Evolutionary conservation across 768 basidiomycete species (phyloP), one percentile per base, ranked within the genome.

Genomic region (Boletus subparvulus): DNA sequence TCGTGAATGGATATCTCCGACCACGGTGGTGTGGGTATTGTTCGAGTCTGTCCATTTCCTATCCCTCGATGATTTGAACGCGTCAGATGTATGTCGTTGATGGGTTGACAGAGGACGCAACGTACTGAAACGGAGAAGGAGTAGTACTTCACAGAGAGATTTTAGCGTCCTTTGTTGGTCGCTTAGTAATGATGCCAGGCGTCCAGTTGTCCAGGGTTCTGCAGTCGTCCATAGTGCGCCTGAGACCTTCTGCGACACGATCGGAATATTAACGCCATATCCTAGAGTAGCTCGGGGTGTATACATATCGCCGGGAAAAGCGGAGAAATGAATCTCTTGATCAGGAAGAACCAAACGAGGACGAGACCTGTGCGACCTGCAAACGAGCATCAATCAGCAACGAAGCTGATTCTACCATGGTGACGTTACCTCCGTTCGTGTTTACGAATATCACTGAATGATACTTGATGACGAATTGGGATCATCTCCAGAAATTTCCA

Each of bases 391-490:
- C 8, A 17, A 36, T 50, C 19, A 53, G 14, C 13, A 4, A 30
- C 7, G 8, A 21, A 26, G 6, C 17, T 14, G 33, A 32, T 36
- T 19, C 3, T 12, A 32, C 26, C 13, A 21, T 1, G 40, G 12
- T 6, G 42, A 0, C 6, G 4, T 55, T 36, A 61, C 60, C 57
- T 54, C n/a, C 10, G 2, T 14, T n/a, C 4, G 17, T 61, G 41
- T 48, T 52, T 44, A 16, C 60, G 58, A 35, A 33, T 37, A 44
- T 58, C 58, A 32, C 51, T 46, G 30, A 60, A 61, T 0, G 59
- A 60, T 2, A 47, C 36, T 37, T 61, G 61, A 30, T 61, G 54
- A n/a, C 40, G 51, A 30, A 56, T 1, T 5, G 43, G 59, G 0
- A 50, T 0, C 5, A 48, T 12, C 41, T 59, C 60, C 0, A 51